Conservation (phyloP, 2,329 filamentous ascomycete species). For the Apiospora hydei region DNA sequence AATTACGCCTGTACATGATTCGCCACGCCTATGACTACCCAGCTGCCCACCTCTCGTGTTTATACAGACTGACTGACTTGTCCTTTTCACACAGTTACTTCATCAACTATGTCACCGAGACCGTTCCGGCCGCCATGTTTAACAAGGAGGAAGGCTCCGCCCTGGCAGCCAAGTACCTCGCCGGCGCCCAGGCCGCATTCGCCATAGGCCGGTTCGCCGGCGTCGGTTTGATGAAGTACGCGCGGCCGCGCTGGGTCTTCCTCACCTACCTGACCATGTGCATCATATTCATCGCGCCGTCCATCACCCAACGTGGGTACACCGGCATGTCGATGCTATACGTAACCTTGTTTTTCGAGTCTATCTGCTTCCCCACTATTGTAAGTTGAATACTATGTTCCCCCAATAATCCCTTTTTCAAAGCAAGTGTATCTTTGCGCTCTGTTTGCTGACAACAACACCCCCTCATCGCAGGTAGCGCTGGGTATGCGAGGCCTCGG, state of each 20-base stretch:
- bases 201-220: constrained; percentile 76
- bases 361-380: constrained; percentile 82
- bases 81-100: constrained; percentile 57
- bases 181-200: constrained; percentile 77
- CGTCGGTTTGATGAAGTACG: constrained; percentile 69
- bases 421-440: too few relatives aligned
- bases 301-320: constrained; percentile 55
- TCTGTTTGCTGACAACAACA: not conserved
- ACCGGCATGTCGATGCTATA: constrained; percentile 68
- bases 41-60: constrained; percentile 40
- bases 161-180: constrained; percentile 71
- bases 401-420: too few relatives aligned
- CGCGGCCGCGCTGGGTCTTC: constrained; percentile 73
- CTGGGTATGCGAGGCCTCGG: constrained; percentile 79
- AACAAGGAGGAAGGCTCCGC: constrained; percentile 43
- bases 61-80: constrained; percentile 40
- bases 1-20: not conserved
- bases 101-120: constrained; percentile 75
- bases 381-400: too few relatives aligned
- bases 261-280: constrained; percentile 68
- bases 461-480: constrained; percentile 54
- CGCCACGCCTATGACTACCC: constrained; percentile 47
- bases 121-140: constrained; percentile 55
- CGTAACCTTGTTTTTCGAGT: constrained; percentile 79
- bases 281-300: constrained; percentile 66